These are phyloP conservation scores for Aspergillus sp. DNA, from an alignment of 2,329 filamentous ascomycete genomes.

Conservation along the genomic window DNA sequence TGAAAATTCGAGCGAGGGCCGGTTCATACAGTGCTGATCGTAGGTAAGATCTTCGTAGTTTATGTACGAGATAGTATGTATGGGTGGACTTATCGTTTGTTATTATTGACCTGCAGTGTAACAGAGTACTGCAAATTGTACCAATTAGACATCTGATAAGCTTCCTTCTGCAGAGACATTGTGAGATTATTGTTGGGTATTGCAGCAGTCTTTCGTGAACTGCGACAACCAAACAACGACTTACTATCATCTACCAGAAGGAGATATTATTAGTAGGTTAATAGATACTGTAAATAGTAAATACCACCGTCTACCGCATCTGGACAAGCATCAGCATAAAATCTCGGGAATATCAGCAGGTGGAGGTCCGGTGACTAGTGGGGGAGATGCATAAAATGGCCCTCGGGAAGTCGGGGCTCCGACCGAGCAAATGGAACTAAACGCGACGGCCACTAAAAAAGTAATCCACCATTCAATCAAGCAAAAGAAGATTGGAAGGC, in stretches of 20 bases:
- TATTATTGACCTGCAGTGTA: neutral
- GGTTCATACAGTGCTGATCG: no score
- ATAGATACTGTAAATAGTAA: no score
- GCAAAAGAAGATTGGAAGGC: neutral
- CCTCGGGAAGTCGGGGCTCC: conserved; percentile 19
- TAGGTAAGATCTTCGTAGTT: no score
- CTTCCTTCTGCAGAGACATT: neutral
- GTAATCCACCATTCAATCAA: neutral
- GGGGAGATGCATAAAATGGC: conserved; percentile 12
- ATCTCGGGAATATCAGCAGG: neutral
- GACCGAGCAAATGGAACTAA: conserved; percentile 4
- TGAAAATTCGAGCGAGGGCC: neutral
- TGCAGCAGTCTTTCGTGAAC: no score
- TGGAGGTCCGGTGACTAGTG: neutral
- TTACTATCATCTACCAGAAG: no score
- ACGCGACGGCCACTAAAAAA: neutral
- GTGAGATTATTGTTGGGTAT: neutral
- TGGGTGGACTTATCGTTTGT: no score
- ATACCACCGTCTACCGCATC: no score
- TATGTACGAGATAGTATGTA: no score
- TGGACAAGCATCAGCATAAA: neutral
- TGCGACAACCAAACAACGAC: no score
- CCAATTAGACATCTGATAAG: neutral
- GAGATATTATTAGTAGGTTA: no score
- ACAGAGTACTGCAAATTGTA: neutral